Evolutionary conservation across 306 rosid species (phyloP).

Genomic region (Amphicarpaea edgeworthii): DNA sequence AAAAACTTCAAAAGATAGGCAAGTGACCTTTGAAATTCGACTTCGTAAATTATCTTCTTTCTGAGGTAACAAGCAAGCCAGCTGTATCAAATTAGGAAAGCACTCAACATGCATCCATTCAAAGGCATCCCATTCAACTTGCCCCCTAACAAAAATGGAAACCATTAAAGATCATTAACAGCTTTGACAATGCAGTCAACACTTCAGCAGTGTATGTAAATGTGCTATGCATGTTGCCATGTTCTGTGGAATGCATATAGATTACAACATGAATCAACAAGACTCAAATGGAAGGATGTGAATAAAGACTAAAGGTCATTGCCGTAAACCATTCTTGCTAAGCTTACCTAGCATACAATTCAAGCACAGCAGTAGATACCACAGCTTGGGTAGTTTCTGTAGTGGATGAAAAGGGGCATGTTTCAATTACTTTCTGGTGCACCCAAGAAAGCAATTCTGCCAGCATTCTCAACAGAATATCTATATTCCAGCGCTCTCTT

Average conservation of each 20-base stretch:
- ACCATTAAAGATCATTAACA: constrained; percentile 46
- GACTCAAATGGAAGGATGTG: constrained; percentile 13
- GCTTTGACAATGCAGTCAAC: constrained; percentile 24
- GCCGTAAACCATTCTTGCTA: constrained; percentile 37
- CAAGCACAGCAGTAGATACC: constrained; percentile 77
- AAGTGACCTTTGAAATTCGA: constrained; percentile 77
- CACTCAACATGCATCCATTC: constrained; percentile 96
- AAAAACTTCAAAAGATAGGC: constrained; percentile 35
- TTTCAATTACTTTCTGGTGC: constrained; percentile 73
- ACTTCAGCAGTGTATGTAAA: constrained; percentile 17
- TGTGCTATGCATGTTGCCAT: not conserved
- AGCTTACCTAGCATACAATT: constrained; percentile 59
- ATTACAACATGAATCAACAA: constrained; percentile 34
- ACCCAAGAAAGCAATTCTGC: constrained; percentile 71
- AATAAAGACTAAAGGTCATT: constrained; percentile 21
- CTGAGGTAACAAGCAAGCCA: constrained; percentile 86
- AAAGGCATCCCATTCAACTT: constrained; percentile 82
- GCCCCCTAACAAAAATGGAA: constrained; percentile 67
- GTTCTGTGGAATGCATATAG: not conserved
- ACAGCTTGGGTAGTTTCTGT: constrained; percentile 61
- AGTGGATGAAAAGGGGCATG: constrained; percentile 75
- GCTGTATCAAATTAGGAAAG: constrained; percentile 83
- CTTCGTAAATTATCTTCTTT: constrained; percentile 90
- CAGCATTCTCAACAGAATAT: constrained; percentile 81
- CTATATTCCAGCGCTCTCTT: constrained; percentile 94